Base-by-base conservation (phyloP, 75 land plant species). In the Picea glauca region DNA sequence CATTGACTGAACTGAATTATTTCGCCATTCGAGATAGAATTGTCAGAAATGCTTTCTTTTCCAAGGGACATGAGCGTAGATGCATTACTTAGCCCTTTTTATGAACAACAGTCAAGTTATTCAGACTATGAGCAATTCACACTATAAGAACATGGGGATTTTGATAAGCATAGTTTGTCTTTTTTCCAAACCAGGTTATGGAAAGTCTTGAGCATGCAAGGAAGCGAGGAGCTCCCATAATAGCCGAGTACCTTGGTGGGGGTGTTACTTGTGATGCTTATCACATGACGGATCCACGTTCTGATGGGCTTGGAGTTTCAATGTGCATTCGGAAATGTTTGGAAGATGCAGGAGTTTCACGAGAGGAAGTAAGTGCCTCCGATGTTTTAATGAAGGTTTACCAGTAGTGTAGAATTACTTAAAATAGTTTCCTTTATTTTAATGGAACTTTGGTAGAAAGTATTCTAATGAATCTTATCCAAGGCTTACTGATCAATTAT, bases 261-360 rank as follows among this genome's bases (percentile, higher is more conserved):
- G 88, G 74, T 14, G 80, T 88, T n/a, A 88, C 78, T 32, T 87
- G 89, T 77, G 89, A 87, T 80, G 89, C 89, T 13, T 79, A 87
- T 80, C 89, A 87, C 74, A 87, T 87, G 89, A 87, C 89, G 7
- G 84, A 85, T 68, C 90, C 90, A 15, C 77, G 88, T 13, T 75
- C 88, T 60, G 90, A 86, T 78, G 90, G 90, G 32, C 82, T 85
- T 65, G 90, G 88, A 50, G 88, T 88, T 21, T 88, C 90, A 60
- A 32, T 78, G 38, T 88, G 90, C 75, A 88, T 88, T 9, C 14
- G 13, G 26, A 65, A 79, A 31, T 77, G 82, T 68, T 80, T 88
- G 66, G 82, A 86, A 75, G 84, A 88, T 80, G 80, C 90, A 43
- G 90, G 90, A 43, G 85, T 88, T 38, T 78, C 90, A 4, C 83